These are phyloP conservation scores for Yarrowia sp. DNA, from an alignment of 805 yeast species.

Conservation along the genomic window DNA sequence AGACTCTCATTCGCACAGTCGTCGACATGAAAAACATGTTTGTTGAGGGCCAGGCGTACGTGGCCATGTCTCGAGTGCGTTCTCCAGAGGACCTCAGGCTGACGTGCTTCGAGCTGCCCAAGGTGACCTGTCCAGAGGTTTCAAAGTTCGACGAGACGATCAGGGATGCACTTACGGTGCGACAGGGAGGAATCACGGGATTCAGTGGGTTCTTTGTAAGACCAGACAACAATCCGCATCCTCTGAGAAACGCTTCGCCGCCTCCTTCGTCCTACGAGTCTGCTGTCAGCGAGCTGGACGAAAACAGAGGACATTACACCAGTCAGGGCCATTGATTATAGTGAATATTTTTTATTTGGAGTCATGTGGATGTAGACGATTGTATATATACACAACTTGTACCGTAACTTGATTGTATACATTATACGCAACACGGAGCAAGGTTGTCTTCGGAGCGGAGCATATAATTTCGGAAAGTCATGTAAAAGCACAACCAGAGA, in stretches of 20 bases:
- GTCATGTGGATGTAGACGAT: neutral
- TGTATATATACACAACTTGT: no score
- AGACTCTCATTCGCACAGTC: conserved; percentile 68
- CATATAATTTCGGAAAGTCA: no score
- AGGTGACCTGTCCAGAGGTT: conserved; percentile 43
- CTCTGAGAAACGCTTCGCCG: neutral
- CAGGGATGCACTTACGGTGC: neutral
- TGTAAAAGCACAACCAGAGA: no score
- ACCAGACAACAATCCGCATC: no score
- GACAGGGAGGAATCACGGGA: neutral
- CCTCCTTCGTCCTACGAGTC: neutral
- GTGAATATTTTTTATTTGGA: neutral
- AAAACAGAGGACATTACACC: neutral
- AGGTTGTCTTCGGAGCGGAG: no score
- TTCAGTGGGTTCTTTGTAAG: neutral
- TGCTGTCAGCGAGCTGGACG: neutral
- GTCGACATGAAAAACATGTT: conserved; percentile 77
- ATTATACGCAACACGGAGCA: no score
- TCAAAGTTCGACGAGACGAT: neutral
- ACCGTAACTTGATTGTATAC: no score
- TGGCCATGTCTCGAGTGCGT: conserved; percentile 89
- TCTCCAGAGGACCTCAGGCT: conserved; percentile 77
- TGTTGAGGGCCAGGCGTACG: conserved; percentile 94
- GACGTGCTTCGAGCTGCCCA: conserved; percentile 58
- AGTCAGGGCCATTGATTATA: neutral